phyloP scores from a whole-genome alignment of 306 rosid genomes.

The Fragaria iinumae region DNA sequence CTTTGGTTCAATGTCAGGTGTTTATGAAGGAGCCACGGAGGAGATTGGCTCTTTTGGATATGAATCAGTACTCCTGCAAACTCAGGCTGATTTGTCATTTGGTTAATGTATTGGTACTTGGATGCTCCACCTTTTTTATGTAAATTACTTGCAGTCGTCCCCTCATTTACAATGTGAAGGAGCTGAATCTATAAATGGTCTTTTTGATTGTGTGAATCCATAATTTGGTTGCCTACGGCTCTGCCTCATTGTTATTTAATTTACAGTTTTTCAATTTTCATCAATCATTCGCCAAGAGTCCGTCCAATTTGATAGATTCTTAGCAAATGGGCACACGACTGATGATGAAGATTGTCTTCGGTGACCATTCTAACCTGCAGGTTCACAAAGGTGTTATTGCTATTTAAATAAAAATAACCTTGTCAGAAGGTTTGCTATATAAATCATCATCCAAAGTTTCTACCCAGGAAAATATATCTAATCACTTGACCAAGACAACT shows the following conservation, averaged over 20 bases:
- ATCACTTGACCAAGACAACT: background rate
- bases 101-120: slow-evolving; percentile 4
- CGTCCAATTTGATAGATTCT: no score
- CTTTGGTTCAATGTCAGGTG: slow-evolving; percentile 12
- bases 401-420: background rate
- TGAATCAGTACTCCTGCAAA: slow-evolving; percentile 11
- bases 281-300: no score
- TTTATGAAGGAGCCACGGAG: background rate
- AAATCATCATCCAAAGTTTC: background rate
- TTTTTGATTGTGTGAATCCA: background rate
- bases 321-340: no score
- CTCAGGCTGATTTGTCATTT: slow-evolving; percentile 10
- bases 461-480: background rate
- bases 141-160: slow-evolving; percentile 9
- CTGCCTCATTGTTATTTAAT: background rate
- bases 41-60: background rate
- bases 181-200: background rate
- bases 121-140: slow-evolving; percentile 9
- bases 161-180: slow-evolving; percentile 3
- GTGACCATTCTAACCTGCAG: slow-evolving; percentile 96
- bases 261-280: no score
- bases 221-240: background rate
- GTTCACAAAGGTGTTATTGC: slow-evolving; percentile 20
- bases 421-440: background rate
- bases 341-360: slow-evolving; percentile 69